A percentile compares a stretch with the other conserved stretches of the same genome.
Conservation (phyloP, 2,329 filamentous ascomycete genomes). For the Diaporthe nobilis region DNA sequence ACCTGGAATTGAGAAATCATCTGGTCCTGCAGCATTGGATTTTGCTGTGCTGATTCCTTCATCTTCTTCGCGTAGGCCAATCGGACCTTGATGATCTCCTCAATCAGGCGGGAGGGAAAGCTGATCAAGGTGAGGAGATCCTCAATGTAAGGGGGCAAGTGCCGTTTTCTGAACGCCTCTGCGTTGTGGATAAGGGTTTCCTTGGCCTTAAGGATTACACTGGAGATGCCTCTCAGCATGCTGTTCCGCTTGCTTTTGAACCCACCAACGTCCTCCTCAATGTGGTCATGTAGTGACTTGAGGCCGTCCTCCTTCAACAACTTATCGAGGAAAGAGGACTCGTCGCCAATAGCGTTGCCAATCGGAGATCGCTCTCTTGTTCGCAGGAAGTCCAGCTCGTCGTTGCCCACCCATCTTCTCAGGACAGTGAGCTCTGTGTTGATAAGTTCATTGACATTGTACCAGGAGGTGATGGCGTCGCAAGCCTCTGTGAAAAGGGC, state of each 20-base stretch:
- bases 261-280: slow-evolving; percentile 56
- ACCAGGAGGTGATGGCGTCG: slow-evolving; percentile 93
- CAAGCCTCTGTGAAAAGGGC: slow-evolving; percentile 84
- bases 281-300: slow-evolving; percentile 88
- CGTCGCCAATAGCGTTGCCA: slow-evolving; percentile 84
- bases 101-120: slow-evolving; percentile 94
- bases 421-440: slow-evolving; percentile 93
- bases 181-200: slow-evolving; percentile 90
- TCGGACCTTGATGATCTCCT: slow-evolving; percentile 95
- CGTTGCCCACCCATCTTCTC: slow-evolving; percentile 97
- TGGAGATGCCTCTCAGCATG: slow-evolving; percentile 86
- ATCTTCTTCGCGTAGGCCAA: slow-evolving; percentile 94
- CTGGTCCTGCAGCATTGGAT: slow-evolving; percentile 94
- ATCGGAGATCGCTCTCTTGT: slow-evolving; percentile 77
- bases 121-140: slow-evolving; percentile 96
- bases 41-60: slow-evolving; percentile 94
- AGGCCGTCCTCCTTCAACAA: slow-evolving; percentile 96
- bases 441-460: slow-evolving; percentile 97
- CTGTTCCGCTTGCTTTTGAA: slow-evolving; percentile 70
- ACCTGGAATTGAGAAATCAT: slow-evolving; percentile 98
- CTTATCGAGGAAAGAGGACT: slow-evolving; percentile 93
- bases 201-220: slow-evolving; percentile 94
- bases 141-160: slow-evolving; percentile 96
- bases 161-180: slow-evolving; percentile 85
- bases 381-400: slow-evolving; percentile 91